Base-by-base conservation (phyloP, 768 basidiomycete species). In the Suillus occidentalis region DNA sequence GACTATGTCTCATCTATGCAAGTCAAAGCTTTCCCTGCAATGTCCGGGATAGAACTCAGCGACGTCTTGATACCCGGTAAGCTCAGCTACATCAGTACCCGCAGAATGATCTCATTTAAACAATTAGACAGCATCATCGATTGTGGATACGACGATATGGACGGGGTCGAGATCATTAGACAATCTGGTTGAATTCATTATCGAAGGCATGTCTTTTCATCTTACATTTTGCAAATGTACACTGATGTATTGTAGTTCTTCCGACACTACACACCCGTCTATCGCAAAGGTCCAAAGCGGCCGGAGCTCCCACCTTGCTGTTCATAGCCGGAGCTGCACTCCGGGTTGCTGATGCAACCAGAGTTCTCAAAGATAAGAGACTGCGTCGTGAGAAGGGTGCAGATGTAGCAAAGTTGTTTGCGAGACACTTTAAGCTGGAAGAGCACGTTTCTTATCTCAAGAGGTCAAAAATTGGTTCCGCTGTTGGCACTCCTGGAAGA, bases 371-470 rank as follows among this genome's bases (percentile, higher is more conserved):
- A 75, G 84, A 88, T 76, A 87, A 84, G 76, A 85, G 78, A 67
- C 81, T 93, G 60, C 81, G 87, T 63, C 90, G 91, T 42, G 89
- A 92, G 28, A 95, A 94, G 73, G 89, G 92, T 63, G 94, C 92
- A 13, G 94, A 97, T 68, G 89, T 97, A 39, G 95, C 92, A 25
- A 98, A 98, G 76, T 85, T 99, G 34, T 99, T 99, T 71, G 94
- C 96, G 37, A 95, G 90, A 76, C 96, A 99, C 74, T 88, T 97
- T 79, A 97, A 96, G 78, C 81, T 96, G 47, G 81, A 89, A 58
- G 92, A 96, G 64, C 96, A 99, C 75, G 86, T 91, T 71, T 81
- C 86, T 18, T 93, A 95, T 79, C 83, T 99, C 71, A 83, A 84
- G 72, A 84, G 87, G 68, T 96, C 94, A n/a, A 92, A 90, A 74